Percentiles rank a stretch among this genome's conserved stretches.
These are phyloP conservation scores for Harrya chromipes DNA, from an alignment of 768 basidiomycete species.

Conservation along the genomic window DNA sequence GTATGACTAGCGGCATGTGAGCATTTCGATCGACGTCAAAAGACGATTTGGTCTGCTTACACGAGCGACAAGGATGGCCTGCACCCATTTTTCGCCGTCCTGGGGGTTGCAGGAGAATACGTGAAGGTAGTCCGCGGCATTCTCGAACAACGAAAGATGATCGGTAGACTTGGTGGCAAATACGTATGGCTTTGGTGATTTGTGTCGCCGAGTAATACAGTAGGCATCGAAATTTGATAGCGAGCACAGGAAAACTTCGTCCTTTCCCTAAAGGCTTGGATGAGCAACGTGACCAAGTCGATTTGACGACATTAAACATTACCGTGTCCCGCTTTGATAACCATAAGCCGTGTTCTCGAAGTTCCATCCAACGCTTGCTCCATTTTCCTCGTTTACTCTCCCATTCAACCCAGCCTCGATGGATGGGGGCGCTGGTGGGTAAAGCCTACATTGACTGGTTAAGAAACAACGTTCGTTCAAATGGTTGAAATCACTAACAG, in stretches of 20 bases:
- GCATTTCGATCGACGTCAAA: not conserved
- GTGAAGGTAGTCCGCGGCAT: slow-evolving; percentile 84
- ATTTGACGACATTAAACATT: slow-evolving; percentile 21
- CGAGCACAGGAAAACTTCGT: slow-evolving; percentile 77
- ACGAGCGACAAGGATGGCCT: slow-evolving; percentile 76
- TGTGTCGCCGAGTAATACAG: slow-evolving; percentile 68
- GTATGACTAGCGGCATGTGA: slow-evolving; percentile 57
- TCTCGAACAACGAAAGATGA: slow-evolving; percentile 82
- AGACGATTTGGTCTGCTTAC: slow-evolving; percentile 41
- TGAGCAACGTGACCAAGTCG: slow-evolving; percentile 4
- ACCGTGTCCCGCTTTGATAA: slow-evolving; percentile 89
- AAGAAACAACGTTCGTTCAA: slow-evolving; percentile 39
- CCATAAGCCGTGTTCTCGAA: slow-evolving; percentile 84
- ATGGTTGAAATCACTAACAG: slow-evolving; percentile 41
- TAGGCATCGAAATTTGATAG: slow-evolving; percentile 90
- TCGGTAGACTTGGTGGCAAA: slow-evolving; percentile 91
- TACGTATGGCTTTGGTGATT: slow-evolving; percentile 79
- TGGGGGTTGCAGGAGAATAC: slow-evolving; percentile 74
- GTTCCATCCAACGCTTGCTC: slow-evolving; percentile 87
- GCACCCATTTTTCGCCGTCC: slow-evolving; percentile 76
- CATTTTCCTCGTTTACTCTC: slow-evolving; percentile 93
- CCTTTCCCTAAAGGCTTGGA: slow-evolving; percentile 61
- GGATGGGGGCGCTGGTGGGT: slow-evolving; percentile 42
- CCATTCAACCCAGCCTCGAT: slow-evolving; percentile 76
- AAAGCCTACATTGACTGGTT: slow-evolving; percentile 43